Evolutionary conservation across 352 stramenopile species (phyloP).

Genomic region (Peronospora farinosa): DNA sequence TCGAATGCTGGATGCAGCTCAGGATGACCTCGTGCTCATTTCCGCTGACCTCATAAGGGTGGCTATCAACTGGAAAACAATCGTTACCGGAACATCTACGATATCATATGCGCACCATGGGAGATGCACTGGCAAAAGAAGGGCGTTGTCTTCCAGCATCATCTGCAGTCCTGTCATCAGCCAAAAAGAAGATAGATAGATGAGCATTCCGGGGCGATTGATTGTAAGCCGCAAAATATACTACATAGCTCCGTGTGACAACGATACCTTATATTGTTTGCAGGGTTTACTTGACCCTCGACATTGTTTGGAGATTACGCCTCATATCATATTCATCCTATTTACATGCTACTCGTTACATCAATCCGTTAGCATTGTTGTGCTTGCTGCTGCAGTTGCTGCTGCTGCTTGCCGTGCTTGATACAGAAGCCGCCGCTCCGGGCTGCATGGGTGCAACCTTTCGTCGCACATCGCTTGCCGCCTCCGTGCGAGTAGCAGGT

Average conservation of each 20-base stretch:
- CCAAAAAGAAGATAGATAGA: conserved; percentile 4
- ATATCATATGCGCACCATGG: conserved; percentile 39
- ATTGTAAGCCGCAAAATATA: conserved; percentile 2
- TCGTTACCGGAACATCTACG: conserved; percentile 4
- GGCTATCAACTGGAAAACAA: too few species aligned
- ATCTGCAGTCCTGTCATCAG: conserved; percentile 11
- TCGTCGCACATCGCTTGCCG: conserved; percentile 71
- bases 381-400: conserved; percentile 18
- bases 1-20: conserved; percentile 36
- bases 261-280: conserved; percentile 27
- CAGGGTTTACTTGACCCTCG: conserved; percentile 4
- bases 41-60: too few species aligned
- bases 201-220: neutral
- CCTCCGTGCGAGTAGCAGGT: conserved; percentile 83
- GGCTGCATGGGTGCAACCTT: conserved; percentile 69
- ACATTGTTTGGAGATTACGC: conserved; percentile 20
- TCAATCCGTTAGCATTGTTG: conserved; percentile 9
- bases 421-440: conserved; percentile 80
- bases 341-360: conserved; percentile 19
- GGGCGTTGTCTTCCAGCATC: conserved; percentile 15
- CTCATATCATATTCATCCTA: conserved; percentile 27
- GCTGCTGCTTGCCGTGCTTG: conserved; percentile 72
- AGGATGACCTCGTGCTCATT: conserved; percentile 8
- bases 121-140: neutral
- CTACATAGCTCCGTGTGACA: conserved; percentile 2